These are phyloP conservation scores for Hygrophoropsis aurantiaca DNA, from an alignment of 768 basidiomycete species.

Conservation along the genomic window DNA sequence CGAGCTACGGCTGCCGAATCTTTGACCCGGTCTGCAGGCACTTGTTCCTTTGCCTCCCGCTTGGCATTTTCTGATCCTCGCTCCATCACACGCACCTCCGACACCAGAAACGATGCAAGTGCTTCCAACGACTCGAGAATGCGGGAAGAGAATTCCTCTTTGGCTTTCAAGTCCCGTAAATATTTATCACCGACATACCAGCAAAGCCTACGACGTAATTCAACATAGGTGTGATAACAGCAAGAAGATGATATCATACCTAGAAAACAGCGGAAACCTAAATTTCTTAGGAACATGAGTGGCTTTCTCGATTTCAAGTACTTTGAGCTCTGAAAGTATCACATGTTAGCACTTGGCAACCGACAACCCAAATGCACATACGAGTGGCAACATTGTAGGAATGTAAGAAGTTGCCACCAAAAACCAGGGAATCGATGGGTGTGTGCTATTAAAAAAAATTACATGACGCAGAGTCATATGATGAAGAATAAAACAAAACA, in stretches of 20 bases:
- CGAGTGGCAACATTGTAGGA: constrained; percentile 87
- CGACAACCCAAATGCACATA: constrained; percentile 47
- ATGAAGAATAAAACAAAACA: constrained; percentile 25
- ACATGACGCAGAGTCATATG: constrained; percentile 5
- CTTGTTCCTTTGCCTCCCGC: constrained; percentile 77
- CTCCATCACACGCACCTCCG: constrained; percentile 73
- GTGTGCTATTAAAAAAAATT: constrained; percentile 61
- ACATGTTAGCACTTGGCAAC: constrained; percentile 8
- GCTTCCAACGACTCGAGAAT: constrained; percentile 69
- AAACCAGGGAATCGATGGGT: constrained; percentile 88
- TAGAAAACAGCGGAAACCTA: constrained; percentile 79
- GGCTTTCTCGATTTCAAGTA: constrained; percentile 88
- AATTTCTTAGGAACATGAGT: constrained; percentile 94
- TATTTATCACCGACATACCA: constrained; percentile 91
- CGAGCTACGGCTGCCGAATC: constrained; percentile 80
- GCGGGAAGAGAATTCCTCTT: constrained; percentile 52
- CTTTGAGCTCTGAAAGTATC: constrained; percentile 64
- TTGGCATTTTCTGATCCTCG: constrained; percentile 66
- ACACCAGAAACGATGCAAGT: constrained; percentile 77
- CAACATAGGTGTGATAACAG: constrained; percentile 4
- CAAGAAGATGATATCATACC: constrained; percentile 43
- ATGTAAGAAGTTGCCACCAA: constrained; percentile 97
- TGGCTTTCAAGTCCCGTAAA: constrained; percentile 65
- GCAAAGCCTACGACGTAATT: constrained; percentile 56
- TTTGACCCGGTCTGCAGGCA: constrained; percentile 79